Conservation (phyloP, 129 eudicot species). For the Artemisia annua region DNA sequence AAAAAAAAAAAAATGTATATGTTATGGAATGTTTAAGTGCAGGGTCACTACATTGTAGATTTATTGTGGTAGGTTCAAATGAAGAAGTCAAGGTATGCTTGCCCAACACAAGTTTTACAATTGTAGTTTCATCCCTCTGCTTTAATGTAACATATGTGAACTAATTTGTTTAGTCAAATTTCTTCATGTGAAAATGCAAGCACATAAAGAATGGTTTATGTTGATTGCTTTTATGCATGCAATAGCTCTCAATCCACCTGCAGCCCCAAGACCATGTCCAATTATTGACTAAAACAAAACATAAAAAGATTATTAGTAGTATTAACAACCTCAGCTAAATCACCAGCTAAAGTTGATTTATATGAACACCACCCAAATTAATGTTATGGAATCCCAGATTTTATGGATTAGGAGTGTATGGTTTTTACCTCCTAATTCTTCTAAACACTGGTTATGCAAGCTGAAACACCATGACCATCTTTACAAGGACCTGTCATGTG, state of each 20-base stretch:
- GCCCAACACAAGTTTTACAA: too few species aligned
- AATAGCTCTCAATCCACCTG: conserved; percentile 81
- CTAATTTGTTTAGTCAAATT: too few species aligned
- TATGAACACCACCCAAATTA: not conserved
- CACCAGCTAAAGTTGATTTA: conserved; percentile 81
- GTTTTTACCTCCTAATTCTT: conserved; percentile 73
- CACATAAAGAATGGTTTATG: too few species aligned
- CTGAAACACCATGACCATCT: conserved; percentile 86
- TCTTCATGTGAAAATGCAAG: too few species aligned
- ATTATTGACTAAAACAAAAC: conserved; percentile 61
- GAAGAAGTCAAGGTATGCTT: too few species aligned
- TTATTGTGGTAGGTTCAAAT: too few species aligned
- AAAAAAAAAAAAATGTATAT: too few species aligned
- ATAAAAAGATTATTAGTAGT: not conserved
- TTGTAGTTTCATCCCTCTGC: too few species aligned
- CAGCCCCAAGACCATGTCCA: conserved; percentile 90
- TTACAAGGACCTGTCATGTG: conserved; percentile 91
- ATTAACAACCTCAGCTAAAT: conserved; percentile 65
- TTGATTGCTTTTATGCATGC: conserved; percentile 77
- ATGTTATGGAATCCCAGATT: not conserved
- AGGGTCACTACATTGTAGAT: too few species aligned
- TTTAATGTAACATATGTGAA: too few species aligned
- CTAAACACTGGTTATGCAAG: conserved; percentile 68
- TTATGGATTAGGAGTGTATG: not conserved
- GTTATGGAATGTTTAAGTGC: too few species aligned